A percentile compares a stretch with the other conserved stretches of the same genome.
These are phyloP conservation scores for Saccharomyces hybrid DNA, from an alignment of 1,139 yeast species.

Conservation along the genomic window DNA sequence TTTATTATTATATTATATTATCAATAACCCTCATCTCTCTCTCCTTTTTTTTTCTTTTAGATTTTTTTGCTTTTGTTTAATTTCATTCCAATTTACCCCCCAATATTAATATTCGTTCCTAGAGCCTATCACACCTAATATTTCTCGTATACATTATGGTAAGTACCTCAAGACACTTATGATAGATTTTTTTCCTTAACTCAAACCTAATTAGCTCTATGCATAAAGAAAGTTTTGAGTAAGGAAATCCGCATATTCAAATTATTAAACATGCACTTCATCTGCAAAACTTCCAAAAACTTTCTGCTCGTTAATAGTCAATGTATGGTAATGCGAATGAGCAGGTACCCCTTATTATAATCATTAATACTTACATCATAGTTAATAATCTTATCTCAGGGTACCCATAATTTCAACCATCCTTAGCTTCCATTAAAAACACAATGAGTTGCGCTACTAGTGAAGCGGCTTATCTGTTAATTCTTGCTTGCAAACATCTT, in stretches of 20 bases:
- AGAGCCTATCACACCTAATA: background rate
- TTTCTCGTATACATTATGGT: background rate
- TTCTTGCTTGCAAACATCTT: background rate
- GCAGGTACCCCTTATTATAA: background rate
- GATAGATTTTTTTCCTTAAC: background rate
- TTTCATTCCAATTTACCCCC: background rate
- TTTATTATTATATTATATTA: conserved; percentile 11
- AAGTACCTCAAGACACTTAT: background rate
- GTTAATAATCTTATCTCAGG: background rate
- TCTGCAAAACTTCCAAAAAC: background rate
- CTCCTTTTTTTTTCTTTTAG: conserved; percentile 9
- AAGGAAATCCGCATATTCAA: background rate
- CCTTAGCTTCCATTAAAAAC: background rate
- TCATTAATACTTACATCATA: background rate
- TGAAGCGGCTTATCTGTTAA: background rate
- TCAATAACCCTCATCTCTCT: conserved; percentile 11
- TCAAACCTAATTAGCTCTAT: background rate
- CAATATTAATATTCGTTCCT: background rate
- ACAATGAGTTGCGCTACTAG: background rate
- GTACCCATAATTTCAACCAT: background rate
- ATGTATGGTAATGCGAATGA: background rate
- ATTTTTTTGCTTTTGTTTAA: conserved; percentile 3
- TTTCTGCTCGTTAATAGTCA: background rate
- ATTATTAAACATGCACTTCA: background rate
- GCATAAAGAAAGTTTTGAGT: background rate